Evolutionary conservation across 2,329 filamentous ascomycete species (phyloP), one percentile per base, ranked within the genome.

Genomic region (Coleophoma eucalyptorum): DNA sequence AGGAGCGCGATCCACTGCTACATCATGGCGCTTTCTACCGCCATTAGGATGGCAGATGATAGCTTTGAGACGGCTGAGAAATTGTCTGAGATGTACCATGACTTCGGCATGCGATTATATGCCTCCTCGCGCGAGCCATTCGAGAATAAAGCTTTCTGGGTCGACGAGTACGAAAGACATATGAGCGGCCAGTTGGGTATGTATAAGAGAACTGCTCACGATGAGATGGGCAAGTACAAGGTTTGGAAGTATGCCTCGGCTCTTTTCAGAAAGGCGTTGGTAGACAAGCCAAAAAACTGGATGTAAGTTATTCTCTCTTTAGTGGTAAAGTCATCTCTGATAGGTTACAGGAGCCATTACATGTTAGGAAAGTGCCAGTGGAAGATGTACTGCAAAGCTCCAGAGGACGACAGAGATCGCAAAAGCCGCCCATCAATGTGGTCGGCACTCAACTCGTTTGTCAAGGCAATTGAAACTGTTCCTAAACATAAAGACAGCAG

Each of bases 341-440:
- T 69, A 48, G 34, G 15, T 45, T n/a, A 15, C 56, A 79, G 76
- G 67, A 80, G 80, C 51, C 78, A 86, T 58, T 89, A 84, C 60
- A 85, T 86, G 76, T 77, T 86, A 8, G 82, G 80, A 19, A 90
- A 90, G 69, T 87, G 84, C 60, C 70, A 84, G 3, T 89, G 85
- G 81, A 90, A 89, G 65, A 85, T 89, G 77, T 83, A 78, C 58
- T 72, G 69, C 41, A 72, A 71, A 35, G 72, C 74, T 43, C 70
- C 72, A 19, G 55, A 67, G 60, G 57, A 68, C 60, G 61, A 59
- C 12, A 59, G 70, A 52, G 62, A 65, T 54, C 34, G 59, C 71
- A 55, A 64, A 62, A 58, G 48, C 21, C 58, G 43, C 52, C 63
- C 54, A 48, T 58, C 52, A 43, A 62, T 62, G 43, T 69, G 72